Evolutionary conservation across 208 protist genomes (phyloP), one percentile per base, ranked within the genome.

Genomic region (Naegleria fowleri): DNA sequence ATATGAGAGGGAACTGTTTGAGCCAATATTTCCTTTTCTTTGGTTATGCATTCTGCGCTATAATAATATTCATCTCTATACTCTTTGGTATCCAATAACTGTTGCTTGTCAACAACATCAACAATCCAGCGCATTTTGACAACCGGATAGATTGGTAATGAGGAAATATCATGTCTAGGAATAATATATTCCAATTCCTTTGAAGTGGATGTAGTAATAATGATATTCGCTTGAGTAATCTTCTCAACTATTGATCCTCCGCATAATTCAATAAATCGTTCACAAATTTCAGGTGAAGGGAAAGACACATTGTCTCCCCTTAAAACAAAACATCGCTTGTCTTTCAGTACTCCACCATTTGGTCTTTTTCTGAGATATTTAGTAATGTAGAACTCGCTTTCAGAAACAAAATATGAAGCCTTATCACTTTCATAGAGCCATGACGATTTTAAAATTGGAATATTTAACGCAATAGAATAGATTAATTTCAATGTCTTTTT

Each of bases 1-100:
- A 79, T 36, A 79, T 79, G 29, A 25, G 13, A 36, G 29, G 6
- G 16, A 2, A 9, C 0, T 7, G 16, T 36, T 36, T 29, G 7
- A 36, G 29, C 3, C 7, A 33, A 0, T 36, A 79, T 11, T 33
- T 36, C 29, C 9, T 33, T 79, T 79, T 79, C 67, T 79, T 79
- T 79, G 6, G 1, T 36, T 36, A 79, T 9, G n/a, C 67, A 79
- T 5, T 25, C 67, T 79, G 9, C 25, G n/a, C 29, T 79, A 33
- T 79, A 79, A 79, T 36, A 79, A 9, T 79, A 79, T 36, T 79
- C 67, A 79, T 79, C 67, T 33, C n/a, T 79, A 36, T 79, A 79
- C 29, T 79, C 67, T 36, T 79, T 36, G 19, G 29, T 11, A 79
- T 29, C 16, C 9, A 36, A 25, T 36, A 36, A 79, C 36, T 79